phyloP scores from a whole-genome alignment of 2,329 filamentous ascomycete species.

The Verticillium tricorpus region DNA sequence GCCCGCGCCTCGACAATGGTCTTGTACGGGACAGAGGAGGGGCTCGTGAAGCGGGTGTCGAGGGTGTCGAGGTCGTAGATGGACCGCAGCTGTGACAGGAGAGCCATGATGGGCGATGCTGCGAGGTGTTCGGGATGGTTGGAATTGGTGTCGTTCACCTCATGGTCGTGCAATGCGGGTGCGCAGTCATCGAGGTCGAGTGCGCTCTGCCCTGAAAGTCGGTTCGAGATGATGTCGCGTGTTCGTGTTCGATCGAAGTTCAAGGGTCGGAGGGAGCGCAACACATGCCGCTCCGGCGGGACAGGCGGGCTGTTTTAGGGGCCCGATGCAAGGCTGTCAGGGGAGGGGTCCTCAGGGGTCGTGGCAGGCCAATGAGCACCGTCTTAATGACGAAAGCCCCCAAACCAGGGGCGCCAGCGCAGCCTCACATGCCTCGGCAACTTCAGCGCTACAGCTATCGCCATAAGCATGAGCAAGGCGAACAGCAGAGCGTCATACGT shows the following conservation, averaged over 20 bases:
- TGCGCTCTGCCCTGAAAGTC: background rate
- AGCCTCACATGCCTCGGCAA: background rate
- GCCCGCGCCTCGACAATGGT: slow-evolving; percentile 46
- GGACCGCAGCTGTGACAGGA: slow-evolving; percentile 36
- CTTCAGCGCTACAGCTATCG: background rate
- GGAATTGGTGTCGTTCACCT: background rate
- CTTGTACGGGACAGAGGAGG: slow-evolving; percentile 64
- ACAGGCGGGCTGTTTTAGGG: background rate
- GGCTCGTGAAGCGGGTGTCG: slow-evolving; percentile 60
- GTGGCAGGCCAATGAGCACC: background rate
- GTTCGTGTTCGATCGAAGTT: background rate
- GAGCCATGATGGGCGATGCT: slow-evolving; percentile 30
- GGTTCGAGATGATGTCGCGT: background rate
- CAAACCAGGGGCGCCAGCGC: background rate
- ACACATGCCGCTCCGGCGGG: background rate
- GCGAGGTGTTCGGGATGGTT: background rate
- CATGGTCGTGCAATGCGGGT: background rate
- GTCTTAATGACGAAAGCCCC: background rate
- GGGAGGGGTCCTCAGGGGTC: background rate
- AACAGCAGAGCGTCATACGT: background rate
- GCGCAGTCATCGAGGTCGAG: background rate
- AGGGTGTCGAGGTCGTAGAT: slow-evolving; percentile 64
- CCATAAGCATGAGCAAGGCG: background rate
- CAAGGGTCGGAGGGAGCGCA: background rate
- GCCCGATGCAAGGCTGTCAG: slow-evolving; percentile 1